A percentile compares a stretch with the other conserved stretches of the same genome.
These are phyloP conservation scores for Podila verticillata DNA, from an alignment of 192 early-diverging fungal genomes.

Conservation along the genomic window DNA sequence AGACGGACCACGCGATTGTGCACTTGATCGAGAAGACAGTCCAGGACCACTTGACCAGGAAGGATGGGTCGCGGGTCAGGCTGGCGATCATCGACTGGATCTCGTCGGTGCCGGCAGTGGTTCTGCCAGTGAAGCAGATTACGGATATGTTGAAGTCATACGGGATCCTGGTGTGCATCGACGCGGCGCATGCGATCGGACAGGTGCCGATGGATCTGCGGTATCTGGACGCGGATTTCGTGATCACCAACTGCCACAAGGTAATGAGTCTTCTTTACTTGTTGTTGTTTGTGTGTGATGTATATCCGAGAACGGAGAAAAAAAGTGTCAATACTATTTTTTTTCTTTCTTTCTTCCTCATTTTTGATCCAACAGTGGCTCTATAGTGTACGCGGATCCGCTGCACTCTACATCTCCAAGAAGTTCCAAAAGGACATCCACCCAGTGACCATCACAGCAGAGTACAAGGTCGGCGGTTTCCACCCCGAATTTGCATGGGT, in stretches of 20 bases:
- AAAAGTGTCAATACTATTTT: too few relatives aligned
- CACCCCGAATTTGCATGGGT: slow-evolving; percentile 57
- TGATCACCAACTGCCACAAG: slow-evolving; percentile 75
- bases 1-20: slow-evolving; percentile 53
- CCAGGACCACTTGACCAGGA: slow-evolving; percentile 22
- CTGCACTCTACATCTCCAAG: slow-evolving; percentile 62
- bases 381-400: slow-evolving; percentile 61
- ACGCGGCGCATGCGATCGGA: slow-evolving; percentile 75
- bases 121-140: slow-evolving; percentile 54
- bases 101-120: slow-evolving; percentile 59
- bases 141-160: slow-evolving; percentile 53
- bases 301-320: not conserved
- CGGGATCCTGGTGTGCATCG: slow-evolving; percentile 65
- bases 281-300: not conserved
- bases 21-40: slow-evolving; percentile 51
- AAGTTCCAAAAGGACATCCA: slow-evolving; percentile 59
- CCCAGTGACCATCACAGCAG: slow-evolving; percentile 53
- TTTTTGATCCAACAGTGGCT: slow-evolving; percentile 56
- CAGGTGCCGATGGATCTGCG: slow-evolving; percentile 68
- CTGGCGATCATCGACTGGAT: slow-evolving; percentile 67
- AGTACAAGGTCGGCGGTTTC: slow-evolving; percentile 51
- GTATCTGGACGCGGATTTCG: slow-evolving; percentile 69
- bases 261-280: slow-evolving; percentile 6
- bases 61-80: slow-evolving; percentile 49
- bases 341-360: not conserved